These are phyloP conservation scores for Phyllosticta paracitricarpa DNA, from an alignment of 2,329 filamentous ascomycete species.

Conservation along the genomic window DNA sequence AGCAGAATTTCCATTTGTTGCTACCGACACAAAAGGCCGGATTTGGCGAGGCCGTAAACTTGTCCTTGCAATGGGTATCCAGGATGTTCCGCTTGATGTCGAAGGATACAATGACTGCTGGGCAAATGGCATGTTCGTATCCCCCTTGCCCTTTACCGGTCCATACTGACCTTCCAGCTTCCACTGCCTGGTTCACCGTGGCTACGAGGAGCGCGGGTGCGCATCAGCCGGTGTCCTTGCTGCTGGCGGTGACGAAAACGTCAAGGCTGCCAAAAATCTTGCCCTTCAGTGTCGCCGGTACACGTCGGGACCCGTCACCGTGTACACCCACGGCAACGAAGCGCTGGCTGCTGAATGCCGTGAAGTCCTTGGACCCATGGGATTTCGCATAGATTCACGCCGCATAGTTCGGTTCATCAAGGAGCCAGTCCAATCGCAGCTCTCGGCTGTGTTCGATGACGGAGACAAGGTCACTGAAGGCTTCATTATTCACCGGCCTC, in stretches of 20 bases:
- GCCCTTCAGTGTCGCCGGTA: background rate
- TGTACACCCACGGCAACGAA: background rate
- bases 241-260: background rate
- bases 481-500: background rate
- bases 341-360: background rate
- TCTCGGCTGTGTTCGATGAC: background rate
- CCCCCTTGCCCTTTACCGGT: background rate
- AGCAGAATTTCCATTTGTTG: background rate
- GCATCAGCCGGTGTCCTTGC: conserved; percentile 40
- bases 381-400: background rate
- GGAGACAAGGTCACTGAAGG: background rate
- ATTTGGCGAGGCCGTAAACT: too few relatives aligned
- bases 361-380: background rate
- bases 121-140: conserved; percentile 39
- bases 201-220: conserved; percentile 46
- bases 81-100: too few relatives aligned
- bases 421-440: background rate
- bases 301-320: background rate
- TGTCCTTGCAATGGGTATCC: too few relatives aligned
- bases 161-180: conserved; percentile 28
- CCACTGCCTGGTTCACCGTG: conserved; percentile 52
- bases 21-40: background rate
- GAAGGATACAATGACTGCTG: conserved; percentile 46
- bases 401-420: background rate
- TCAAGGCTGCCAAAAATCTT: background rate